phyloP scores from a whole-genome alignment of 169 alveolate genomes.

The Eimeria tenella region DNA sequence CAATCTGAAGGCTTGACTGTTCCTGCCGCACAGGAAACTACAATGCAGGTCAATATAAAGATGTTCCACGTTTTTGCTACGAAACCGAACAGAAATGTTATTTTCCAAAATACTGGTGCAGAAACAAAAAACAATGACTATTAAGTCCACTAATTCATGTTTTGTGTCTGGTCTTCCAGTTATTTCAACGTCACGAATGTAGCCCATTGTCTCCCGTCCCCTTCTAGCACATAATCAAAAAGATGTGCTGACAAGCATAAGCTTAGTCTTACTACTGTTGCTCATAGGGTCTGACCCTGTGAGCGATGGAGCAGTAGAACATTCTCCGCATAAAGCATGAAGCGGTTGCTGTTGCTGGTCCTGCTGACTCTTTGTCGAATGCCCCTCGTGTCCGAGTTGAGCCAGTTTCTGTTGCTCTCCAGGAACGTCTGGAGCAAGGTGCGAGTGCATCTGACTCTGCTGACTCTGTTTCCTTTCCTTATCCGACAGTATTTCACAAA shows the following conservation, averaged over 20 bases:
- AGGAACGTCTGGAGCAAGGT: background rate
- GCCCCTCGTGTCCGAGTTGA: background rate
- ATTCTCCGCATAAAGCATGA: background rate
- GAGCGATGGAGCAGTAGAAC: conserved; percentile 35
- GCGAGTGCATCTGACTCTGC: background rate
- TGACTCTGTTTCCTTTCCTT: no score
- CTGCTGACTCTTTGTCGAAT: background rate
- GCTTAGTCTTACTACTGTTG: conserved; percentile 4
- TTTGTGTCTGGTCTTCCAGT: background rate
- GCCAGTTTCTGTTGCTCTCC: background rate
- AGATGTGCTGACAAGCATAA: no score
- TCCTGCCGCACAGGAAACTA: no score
- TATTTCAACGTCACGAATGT: background rate
- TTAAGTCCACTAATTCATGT: no score
- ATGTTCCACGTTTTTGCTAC: no score
- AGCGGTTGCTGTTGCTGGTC: background rate
- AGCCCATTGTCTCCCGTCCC: background rate
- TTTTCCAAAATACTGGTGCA: no score
- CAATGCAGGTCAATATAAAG: no score
- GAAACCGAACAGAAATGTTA: no score
- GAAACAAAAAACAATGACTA: no score
- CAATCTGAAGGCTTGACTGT: no score
- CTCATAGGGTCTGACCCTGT: conserved; percentile 1
- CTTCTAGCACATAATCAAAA: background rate
- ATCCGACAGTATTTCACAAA: no score